Evolutionary conservation across 306 rosid genomes (phyloP).

Genomic region (Lupinus albus): DNA sequence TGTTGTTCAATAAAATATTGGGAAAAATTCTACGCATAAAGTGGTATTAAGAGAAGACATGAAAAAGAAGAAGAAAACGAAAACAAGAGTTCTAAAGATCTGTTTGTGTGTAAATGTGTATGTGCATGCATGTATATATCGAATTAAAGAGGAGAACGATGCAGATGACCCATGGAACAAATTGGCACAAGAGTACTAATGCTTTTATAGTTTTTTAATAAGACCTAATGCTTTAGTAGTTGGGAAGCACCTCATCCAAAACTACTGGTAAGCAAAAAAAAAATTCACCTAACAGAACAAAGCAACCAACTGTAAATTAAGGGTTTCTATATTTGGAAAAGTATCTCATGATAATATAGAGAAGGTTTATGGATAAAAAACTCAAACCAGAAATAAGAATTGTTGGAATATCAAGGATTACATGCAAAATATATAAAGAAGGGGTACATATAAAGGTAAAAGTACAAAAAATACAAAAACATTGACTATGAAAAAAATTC

Average conservation of each 20-base stretch:
- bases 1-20: neutral
- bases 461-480: too few relatives aligned
- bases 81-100: neutral
- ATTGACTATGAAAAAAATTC: neutral
- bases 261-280: neutral
- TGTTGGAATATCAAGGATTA: too few relatives aligned
- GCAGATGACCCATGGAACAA: neutral
- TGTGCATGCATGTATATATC: neutral
- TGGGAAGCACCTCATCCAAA: neutral
- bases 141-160: neutral
- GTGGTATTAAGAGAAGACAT: neutral
- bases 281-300: neutral
- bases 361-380: too few relatives aligned
- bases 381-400: too few relatives aligned
- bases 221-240: neutral
- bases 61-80: neutral
- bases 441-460: too few relatives aligned
- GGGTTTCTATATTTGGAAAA: neutral
- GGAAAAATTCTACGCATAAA: conserved; percentile 1
- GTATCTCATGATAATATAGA: too few relatives aligned
- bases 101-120: neutral
- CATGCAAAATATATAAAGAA: too few relatives aligned
- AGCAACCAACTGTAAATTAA: neutral
- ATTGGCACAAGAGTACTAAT: conserved; percentile 14
- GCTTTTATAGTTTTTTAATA: neutral